Evolutionary conservation across 441 rosid genomes (phyloP), one percentile per base, ranked within the genome.

Genomic region (Bruguiera hainesii): DNA sequence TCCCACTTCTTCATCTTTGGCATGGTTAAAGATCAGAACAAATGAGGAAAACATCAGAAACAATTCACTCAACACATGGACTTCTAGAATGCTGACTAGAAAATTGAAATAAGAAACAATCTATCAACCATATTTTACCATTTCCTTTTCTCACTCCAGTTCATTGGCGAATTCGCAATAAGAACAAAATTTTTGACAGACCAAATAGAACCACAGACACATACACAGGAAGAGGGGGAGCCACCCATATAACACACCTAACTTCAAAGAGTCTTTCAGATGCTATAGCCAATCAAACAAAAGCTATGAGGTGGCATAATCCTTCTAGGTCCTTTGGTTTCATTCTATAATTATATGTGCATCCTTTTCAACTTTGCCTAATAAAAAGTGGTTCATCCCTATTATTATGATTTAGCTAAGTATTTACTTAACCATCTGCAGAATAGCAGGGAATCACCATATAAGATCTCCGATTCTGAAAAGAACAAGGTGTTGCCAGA

Each of bases 121-220:
- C 67, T 28, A 21, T 26, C 42, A 50, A 21, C 33, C n/a, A 46
- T 30, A 63, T 70, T 56, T 4, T 39, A 61, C 61, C 15, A 55
- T 18, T 59, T 13, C 39, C 35, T 33, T 11, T 39, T 39, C 16
- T 39, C 48, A 39, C 13, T 39, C 18, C 9, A 33, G 35, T 33
- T 33, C 35, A 33, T 33, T 39, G 48, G 16, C 1, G 9, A 39
- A 39, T 39, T 39, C 48, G 0, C 3, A 39, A 39, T 10, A 37
- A 10, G 42, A 39, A 39, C 4, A 39, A 39, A 10, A 37, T 11
- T 39, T 39, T 39, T 39, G 48, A 39, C 15, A 39, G 16, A 39
- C 16, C 4, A 3, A 11, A 39, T 16, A 39, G 15, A 10, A 3
- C 9, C 42, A 39, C 16, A 11, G 15, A 11, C 16, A 39, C 4